These are phyloP conservation scores for Suillus paluster DNA, from an alignment of 768 basidiomycete species.

Conservation along the genomic window DNA sequence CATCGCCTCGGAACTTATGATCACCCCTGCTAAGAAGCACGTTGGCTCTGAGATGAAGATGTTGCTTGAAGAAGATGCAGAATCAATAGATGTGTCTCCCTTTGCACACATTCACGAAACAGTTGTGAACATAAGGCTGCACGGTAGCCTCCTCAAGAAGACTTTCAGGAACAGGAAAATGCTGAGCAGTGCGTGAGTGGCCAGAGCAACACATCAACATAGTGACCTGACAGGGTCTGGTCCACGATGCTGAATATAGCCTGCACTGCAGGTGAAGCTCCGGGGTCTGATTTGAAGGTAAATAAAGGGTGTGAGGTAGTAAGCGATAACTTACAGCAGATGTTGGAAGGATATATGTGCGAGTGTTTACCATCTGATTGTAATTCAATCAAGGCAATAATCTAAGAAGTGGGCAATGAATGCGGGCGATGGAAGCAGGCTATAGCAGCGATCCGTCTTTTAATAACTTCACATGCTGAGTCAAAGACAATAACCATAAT, in stretches of 20 bases:
- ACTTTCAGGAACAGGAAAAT: conserved; percentile 11
- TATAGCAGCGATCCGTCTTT: not conserved
- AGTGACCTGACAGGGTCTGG: conserved; percentile 1
- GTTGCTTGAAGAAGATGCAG: conserved; percentile 14
- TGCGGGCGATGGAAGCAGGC: not conserved
- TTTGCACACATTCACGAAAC: conserved; percentile 2
- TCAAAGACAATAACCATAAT: not conserved
- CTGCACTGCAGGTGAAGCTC: conserved; percentile 9
- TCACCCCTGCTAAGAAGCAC: not conserved
- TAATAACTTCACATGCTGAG: not conserved
- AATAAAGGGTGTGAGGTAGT: not conserved
- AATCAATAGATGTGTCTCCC: conserved; percentile 8
- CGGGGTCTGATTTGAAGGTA: not conserved
- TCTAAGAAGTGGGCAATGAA: not conserved
- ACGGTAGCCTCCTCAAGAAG: conserved; percentile 4
- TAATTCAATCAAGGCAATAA: not conserved
- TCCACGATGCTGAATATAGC: conserved; percentile 9
- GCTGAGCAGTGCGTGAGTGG: not conserved
- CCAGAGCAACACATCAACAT: conserved; percentile 5
- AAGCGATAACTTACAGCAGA: not conserved
- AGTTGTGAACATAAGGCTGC: conserved; percentile 17
- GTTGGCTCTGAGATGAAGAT: conserved; percentile 9
- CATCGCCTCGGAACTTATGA: conserved; percentile 2
- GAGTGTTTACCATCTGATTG: not conserved
- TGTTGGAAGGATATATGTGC: not conserved